Evolutionary conservation across 78 protist genomes (phyloP), one percentile per base, ranked within the genome.

Genomic region (Pelomyxa schiedti): DNA sequence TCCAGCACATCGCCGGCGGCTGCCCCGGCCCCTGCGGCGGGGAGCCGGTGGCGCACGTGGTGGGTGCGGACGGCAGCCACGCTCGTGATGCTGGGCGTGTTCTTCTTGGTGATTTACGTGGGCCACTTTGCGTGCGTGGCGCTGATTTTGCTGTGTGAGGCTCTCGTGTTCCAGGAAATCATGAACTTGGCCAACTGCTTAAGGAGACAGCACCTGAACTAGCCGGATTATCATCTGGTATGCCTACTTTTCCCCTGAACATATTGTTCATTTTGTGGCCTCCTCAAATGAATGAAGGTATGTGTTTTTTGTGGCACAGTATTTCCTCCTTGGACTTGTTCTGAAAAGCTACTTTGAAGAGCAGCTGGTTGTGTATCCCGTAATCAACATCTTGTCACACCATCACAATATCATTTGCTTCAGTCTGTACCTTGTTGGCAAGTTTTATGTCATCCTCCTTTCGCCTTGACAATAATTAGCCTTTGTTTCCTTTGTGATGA

Each of bases 401-500:
- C 58, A 16, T 16, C 58, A 47, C 58, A 47, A 16, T 16, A 24
- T 47, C 58, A 47, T 47, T 16, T 47, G 16, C 58, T 47, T 47
- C 58, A 24, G 58, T 16, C 58, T 47, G 32, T 47, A 47, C 58
- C 58, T 47, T 16, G 58, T 16, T 24, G 58, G 58, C 58, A 47
- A 16, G 58, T 16, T n/a, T n/a, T n/a, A n/a, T n/a, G n/a, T n/a
- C n/a, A n/a, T n/a, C n/a, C n/a, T n/a, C n/a, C n/a, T 16, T 47
- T 16, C 58, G 32, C 16, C 58, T 16, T 16, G 58, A 16, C 32
- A 16, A 16, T 47, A 16, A 24, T 9, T 22, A 78, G 84, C 88
- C 24, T 83, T 90, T 74, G 86, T 91, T 6, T 30, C 58, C 67
- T 88, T 91, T 67, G 89, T 88, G 28, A 64, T 72, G 8, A 70